Percentiles rank a stretch among this genome's conserved stretches.
Conservation (phyloP, 192 early-diverging fungal genomes). For the Linnemannia elongata region DNA sequence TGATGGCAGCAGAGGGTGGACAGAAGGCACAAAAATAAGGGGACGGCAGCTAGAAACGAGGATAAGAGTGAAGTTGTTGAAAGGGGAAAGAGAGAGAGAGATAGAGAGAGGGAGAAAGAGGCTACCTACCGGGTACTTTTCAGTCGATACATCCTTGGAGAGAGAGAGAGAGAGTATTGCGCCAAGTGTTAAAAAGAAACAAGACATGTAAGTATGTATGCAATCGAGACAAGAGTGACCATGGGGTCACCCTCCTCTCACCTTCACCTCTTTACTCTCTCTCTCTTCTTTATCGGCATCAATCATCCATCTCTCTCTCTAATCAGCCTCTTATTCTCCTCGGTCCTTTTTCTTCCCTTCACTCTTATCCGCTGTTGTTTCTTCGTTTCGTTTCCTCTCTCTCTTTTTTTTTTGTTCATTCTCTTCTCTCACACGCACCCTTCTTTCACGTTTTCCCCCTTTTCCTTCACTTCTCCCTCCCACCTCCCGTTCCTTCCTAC, state of each 20-base stretch:
- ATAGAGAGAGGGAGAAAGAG: not conserved
- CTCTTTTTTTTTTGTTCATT: not conserved
- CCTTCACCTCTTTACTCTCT: too few species aligned
- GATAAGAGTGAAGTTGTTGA: not conserved
- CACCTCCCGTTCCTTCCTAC: not conserved
- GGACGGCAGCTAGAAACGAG: not conserved
- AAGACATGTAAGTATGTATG: not conserved
- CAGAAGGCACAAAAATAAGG: not conserved
- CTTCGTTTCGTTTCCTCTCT: slow-evolving; percentile 6
- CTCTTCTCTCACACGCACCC: too few species aligned
- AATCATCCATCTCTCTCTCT: slow-evolving; percentile 2
- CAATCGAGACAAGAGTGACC: too few species aligned
- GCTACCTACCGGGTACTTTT: too few species aligned
- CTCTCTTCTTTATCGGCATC: not conserved
- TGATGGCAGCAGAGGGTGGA: too few species aligned
- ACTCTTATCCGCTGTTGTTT: slow-evolving; percentile 3
- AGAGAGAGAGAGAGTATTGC: not conserved
- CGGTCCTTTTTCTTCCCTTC: not conserved
- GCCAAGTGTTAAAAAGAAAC: not conserved
- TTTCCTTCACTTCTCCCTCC: not conserved
- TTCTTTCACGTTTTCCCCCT: not conserved
- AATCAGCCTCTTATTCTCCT: slow-evolving; percentile 1
- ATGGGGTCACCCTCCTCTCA: not conserved
- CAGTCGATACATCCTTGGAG: too few species aligned
- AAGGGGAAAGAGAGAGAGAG: slow-evolving; percentile 30